These are phyloP conservation scores for Penicilliopsis zonata DNA, from an alignment of 495 filamentous ascomycete genomes.

Conservation along the genomic window DNA sequence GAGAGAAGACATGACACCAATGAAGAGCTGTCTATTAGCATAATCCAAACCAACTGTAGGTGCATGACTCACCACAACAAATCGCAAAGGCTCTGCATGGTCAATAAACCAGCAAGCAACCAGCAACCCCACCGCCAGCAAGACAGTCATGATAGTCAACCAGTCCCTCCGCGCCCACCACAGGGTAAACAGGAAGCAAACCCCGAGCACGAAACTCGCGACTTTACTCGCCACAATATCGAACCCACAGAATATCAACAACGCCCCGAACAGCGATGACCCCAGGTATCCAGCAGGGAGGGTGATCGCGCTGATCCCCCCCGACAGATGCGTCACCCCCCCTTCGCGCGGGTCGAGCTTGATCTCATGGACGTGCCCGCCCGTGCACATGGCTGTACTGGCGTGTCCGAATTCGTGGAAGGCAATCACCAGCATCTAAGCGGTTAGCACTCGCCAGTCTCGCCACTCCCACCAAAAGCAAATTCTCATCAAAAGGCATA, in stretches of 20 bases:
- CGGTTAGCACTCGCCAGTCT: background rate
- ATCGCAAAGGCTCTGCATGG: constrained; percentile 59
- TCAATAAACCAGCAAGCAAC: constrained; percentile 72
- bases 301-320: constrained; percentile 60
- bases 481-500: constrained; percentile 13
- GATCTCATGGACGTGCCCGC: constrained; percentile 62
- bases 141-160: constrained; percentile 58
- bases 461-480: background rate
- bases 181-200: constrained; percentile 62
- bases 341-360: constrained; percentile 58
- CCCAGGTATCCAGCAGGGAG: constrained; percentile 70
- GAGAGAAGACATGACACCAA: constrained; percentile 66
- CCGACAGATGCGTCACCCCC: constrained; percentile 68
- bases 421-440: constrained; percentile 69
- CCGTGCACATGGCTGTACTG: constrained; percentile 58
- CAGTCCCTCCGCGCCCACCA: constrained; percentile 74
- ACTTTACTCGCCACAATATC: constrained; percentile 70
- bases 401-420: constrained; percentile 80
- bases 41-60: background rate
- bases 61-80: constrained; percentile 47
- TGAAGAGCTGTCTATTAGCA: constrained; percentile 43
- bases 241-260: constrained; percentile 72
- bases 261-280: constrained; percentile 59
- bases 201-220: constrained; percentile 57
- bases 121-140: constrained; percentile 56